These are phyloP conservation scores for Hypoxylon sp. DNA, from an alignment of 2,329 filamentous ascomycete genomes.

Conservation along the genomic window DNA sequence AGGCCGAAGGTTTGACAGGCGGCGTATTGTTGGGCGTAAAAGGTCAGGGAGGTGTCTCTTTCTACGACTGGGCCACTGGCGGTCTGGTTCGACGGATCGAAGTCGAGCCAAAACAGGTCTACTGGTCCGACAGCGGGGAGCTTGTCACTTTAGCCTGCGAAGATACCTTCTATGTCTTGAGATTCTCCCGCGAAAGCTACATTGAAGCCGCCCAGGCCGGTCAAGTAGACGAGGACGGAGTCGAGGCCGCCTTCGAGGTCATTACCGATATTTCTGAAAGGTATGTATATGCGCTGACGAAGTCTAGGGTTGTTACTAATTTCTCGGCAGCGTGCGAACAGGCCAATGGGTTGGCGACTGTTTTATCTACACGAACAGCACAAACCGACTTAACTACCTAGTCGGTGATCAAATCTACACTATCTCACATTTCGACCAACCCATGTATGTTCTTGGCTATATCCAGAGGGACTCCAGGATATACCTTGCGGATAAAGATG, in stretches of 20 bases:
- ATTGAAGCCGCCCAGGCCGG: conserved; percentile 85
- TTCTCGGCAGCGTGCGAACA: conserved; percentile 78
- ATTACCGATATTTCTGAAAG: conserved; percentile 95
- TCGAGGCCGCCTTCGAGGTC: conserved; percentile 95
- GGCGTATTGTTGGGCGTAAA: conserved; percentile 94
- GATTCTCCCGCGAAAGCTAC: conserved; percentile 92
- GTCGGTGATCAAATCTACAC: conserved; percentile 99
- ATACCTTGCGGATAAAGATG: conserved; percentile 96
- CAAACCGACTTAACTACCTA: conserved; percentile 96
- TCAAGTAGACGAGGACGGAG: conserved; percentile 88
- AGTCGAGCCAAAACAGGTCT: conserved; percentile 79
- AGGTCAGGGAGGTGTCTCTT: conserved; percentile 92
- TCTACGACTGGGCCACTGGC: conserved; percentile 96
- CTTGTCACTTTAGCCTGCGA: conserved; percentile 93
- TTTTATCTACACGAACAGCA: conserved; percentile 98
- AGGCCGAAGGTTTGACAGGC: conserved; percentile 90
- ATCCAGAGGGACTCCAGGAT: conserved; percentile 95
- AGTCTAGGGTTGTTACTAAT: conserved; percentile 43
- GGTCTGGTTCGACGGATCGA: conserved; percentile 93
- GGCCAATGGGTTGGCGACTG: conserved; percentile 99
- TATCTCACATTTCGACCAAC: conserved; percentile 94
- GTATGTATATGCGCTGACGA: conserved; percentile 59
- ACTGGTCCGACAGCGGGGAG: conserved; percentile 98
- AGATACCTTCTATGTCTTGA: conserved; percentile 93
- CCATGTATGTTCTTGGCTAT: conserved; percentile 96